Evolutionary conservation across 176 grass and related monocot genomes (phyloP).

Genomic region (Triticum monococcum): DNA sequence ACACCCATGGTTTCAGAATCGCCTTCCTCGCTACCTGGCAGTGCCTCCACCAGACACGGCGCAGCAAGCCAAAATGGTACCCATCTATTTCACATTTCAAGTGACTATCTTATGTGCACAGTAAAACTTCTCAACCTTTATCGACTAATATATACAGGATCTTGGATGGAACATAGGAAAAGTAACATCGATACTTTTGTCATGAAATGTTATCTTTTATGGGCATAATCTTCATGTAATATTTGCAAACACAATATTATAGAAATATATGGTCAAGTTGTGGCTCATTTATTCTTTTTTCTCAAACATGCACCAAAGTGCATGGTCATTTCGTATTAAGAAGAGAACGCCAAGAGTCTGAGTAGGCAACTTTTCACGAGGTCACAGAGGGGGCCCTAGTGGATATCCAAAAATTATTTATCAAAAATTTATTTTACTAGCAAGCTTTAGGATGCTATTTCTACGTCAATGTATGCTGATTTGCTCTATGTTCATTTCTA

Average conservation of each 20-base stretch:
- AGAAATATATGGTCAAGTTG: background rate
- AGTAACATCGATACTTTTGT: background rate
- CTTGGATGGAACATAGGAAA: background rate
- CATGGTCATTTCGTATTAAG: no score
- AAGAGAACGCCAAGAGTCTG: no score
- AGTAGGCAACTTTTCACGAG: no score
- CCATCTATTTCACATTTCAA: slow-evolving; percentile 6
- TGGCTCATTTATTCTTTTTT: no score
- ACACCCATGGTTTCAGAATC: slow-evolving; percentile 77
- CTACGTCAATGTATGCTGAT: slow-evolving; percentile 11
- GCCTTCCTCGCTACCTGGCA: slow-evolving; percentile 80
- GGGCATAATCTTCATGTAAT: background rate
- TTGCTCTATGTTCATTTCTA: slow-evolving; percentile 35
- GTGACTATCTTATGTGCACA: background rate
- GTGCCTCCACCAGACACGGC: slow-evolving; percentile 83
- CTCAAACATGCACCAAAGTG: no score
- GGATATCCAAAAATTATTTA: background rate
- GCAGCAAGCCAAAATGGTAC: slow-evolving; percentile 89
- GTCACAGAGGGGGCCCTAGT: no score
- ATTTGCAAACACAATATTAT: background rate
- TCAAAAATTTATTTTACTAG: background rate
- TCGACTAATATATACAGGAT: slow-evolving; percentile 8
- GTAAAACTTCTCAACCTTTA: background rate
- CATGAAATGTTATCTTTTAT: slow-evolving; percentile 12
- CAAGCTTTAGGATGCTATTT: background rate